Percentiles rank a stretch among this genome's conserved stretches.
These are phyloP conservation scores for Aspergillus sp. DNA, from an alignment of 2,329 filamentous ascomycete genomes.

Conservation along the genomic window DNA sequence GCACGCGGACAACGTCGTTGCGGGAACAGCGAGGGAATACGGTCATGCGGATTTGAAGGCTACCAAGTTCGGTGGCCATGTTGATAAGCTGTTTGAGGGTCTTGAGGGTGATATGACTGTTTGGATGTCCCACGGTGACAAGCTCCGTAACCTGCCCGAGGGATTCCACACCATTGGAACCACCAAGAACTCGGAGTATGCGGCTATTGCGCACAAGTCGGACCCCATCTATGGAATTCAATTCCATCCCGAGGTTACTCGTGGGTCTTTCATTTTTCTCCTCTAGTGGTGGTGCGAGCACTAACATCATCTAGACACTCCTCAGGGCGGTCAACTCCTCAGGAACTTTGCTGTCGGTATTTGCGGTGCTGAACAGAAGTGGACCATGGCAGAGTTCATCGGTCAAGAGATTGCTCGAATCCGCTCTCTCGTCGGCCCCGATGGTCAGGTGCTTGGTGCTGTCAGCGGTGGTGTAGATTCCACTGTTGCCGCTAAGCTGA, in stretches of 20 bases:
- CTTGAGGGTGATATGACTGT: slow-evolving; percentile 72
- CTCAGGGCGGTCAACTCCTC: slow-evolving; percentile 70
- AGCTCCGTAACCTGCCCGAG: slow-evolving; percentile 74
- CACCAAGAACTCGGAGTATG: slow-evolving; percentile 76
- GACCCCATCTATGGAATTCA: slow-evolving; percentile 78
- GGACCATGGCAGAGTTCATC: slow-evolving; percentile 85
- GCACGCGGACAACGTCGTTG: slow-evolving; percentile 67
- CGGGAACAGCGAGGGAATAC: slow-evolving; percentile 71
- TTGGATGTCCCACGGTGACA: slow-evolving; percentile 91
- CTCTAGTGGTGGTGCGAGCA: not conserved
- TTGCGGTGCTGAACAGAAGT: slow-evolving; percentile 75
- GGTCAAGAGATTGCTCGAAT: slow-evolving; percentile 82
- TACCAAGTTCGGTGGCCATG: slow-evolving; percentile 61
- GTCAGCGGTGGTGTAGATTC: slow-evolving; percentile 86
- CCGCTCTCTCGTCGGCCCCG: slow-evolving; percentile 76
- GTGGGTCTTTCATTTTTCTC: slow-evolving; percentile 2
- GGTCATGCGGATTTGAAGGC: slow-evolving; percentile 71
- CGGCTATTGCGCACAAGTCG: slow-evolving; percentile 66
- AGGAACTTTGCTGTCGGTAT: slow-evolving; percentile 85
- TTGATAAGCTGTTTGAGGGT: slow-evolving; percentile 78
- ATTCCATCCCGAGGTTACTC: slow-evolving; percentile 85
- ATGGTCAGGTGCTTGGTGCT: slow-evolving; percentile 79
- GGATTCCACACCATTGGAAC: slow-evolving; percentile 75
- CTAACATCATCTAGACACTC: slow-evolving; percentile 27
- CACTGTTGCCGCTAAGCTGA: slow-evolving; percentile 83